phyloP scores from a whole-genome alignment of 768 basidiomycete genomes.

The Hysterangium stoloniferum region DNA sequence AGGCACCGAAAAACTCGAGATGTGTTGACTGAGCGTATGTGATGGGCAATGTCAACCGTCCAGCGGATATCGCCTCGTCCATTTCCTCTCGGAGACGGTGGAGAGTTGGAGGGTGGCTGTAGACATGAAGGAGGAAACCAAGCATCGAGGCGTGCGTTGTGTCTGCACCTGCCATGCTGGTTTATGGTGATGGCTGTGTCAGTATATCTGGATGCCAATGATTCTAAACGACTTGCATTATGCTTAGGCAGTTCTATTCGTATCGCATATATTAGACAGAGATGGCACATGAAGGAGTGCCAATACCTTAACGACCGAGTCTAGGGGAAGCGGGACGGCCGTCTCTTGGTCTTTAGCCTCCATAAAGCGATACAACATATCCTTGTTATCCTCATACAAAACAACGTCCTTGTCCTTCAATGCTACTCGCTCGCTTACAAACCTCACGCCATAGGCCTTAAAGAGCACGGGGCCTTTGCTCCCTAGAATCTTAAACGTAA shows the following conservation, averaged over 20 bases:
- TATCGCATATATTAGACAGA: too few relatives aligned
- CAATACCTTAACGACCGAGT: too few relatives aligned
- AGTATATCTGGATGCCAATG: too few relatives aligned
- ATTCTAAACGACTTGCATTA: too few relatives aligned
- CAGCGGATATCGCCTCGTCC: neutral
- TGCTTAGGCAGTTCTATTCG: too few relatives aligned
- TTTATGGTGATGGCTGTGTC: too few relatives aligned
- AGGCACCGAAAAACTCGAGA: neutral
- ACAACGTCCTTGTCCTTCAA: neutral
- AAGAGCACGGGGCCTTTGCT: neutral
- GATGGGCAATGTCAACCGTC: neutral
- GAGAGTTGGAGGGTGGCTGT: constrained; percentile 4
- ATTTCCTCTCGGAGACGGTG: constrained; percentile 3
- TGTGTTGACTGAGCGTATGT: neutral
- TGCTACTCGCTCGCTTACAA: neutral
- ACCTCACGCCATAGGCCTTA: neutral
- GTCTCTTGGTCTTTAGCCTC: neutral
- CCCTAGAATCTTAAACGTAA: neutral
- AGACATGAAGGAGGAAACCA: constrained; percentile 1
- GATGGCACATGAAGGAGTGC: too few relatives aligned
- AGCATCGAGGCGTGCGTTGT: constrained; percentile 2
- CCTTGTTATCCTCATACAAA: constrained; percentile 8
- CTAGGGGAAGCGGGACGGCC: neutral
- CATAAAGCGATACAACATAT: constrained; percentile 9
- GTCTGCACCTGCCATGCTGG: constrained; percentile 9